Evolutionary conservation across 495 filamentous ascomycete species (phyloP), one percentile per base, ranked within the genome.

Genomic region (Schizothecium vesticola): DNA sequence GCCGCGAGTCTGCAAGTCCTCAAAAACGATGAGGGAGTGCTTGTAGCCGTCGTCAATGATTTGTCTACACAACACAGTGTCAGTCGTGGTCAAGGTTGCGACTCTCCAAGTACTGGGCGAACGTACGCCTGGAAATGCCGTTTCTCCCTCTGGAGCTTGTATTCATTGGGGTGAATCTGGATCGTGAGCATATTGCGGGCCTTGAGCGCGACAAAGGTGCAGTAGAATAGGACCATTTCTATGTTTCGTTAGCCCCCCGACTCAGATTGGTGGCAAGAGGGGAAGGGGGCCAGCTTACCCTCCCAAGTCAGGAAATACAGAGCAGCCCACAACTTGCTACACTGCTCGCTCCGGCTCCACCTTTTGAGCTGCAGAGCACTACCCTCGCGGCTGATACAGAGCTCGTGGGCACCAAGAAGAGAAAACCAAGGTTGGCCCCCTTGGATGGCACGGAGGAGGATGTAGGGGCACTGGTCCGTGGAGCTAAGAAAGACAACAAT

Each of bases 161-260:
- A 87, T 72, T 94, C 90, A 23, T 80, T 77, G 4, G 87, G 83
- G 25, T 79, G 76, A 25, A 82, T 69, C 24, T 84, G 81, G 1
- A 83, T 80, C 2, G 81, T 86, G 65, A 82, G 78, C 25, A 74
- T 74, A 71, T 92, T 91, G 61, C 91, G 86, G 16, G 86, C 84
- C 73, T 92, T 92, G 66, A 96, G 83, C 0, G 90, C 88, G 26
- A 91, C 78, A 71, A 94, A 91, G 0, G 89, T 87, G 77, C 86
- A 89, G 76, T 90, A 91, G 75, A 96, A 95, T 1, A 92, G 79
- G 13, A 93, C 90, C 87, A 96, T 87, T 67, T 85, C 82, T 84
- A 55, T 23, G 59, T 22, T n/a, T 56, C 72, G 74, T 69, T 31
- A 64, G 61, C 29, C 21, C 3, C 5, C 28, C 21, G 21, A 51